Evolutionary conservation across 352 stramenopile genomes (phyloP).

Genomic region (Phytophthora idaei): DNA sequence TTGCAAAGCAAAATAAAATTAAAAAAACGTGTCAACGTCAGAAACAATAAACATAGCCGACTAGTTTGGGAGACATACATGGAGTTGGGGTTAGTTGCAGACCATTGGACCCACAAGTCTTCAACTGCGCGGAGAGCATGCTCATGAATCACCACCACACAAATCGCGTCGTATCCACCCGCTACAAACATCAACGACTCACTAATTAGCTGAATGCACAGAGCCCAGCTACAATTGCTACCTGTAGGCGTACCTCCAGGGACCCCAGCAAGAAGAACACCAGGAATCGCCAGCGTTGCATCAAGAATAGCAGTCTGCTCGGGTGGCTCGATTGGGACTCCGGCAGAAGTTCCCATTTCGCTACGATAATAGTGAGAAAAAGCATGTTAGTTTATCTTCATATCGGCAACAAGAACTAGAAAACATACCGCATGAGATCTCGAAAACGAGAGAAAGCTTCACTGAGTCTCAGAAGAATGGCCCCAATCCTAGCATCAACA

Average conservation of each 20-base stretch:
- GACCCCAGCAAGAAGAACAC: slow-evolving; percentile 94
- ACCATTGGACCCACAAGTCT: slow-evolving; percentile 77
- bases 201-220: background rate
- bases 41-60: slow-evolving; percentile 2
- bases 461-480: slow-evolving; percentile 59
- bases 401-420: background rate
- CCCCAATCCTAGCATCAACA: slow-evolving; percentile 41
- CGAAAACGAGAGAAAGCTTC: slow-evolving; percentile 83
- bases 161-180: slow-evolving; percentile 96
- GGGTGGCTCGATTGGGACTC: slow-evolving; percentile 93
- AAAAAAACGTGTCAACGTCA: background rate
- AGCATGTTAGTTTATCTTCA: background rate
- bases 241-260: slow-evolving; percentile 73
- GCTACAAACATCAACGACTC: slow-evolving; percentile 48
- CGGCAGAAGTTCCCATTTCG: slow-evolving; percentile 89
- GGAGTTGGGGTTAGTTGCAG: slow-evolving; percentile 44
- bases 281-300: slow-evolving; percentile 91
- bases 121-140: slow-evolving; percentile 62
- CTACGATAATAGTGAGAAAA: slow-evolving; percentile 26
- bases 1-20: background rate
- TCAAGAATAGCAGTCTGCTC: slow-evolving; percentile 93
- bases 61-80: slow-evolving; percentile 39
- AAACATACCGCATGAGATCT: slow-evolving; percentile 71
- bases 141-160: slow-evolving; percentile 86
- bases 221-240: background rate